Percentiles rank a stretch among this genome's conserved stretches.
Evolutionary conservation across 495 filamentous ascomycete genomes (phyloP).

Genomic region (Aspergillus bertholletiae): DNA sequence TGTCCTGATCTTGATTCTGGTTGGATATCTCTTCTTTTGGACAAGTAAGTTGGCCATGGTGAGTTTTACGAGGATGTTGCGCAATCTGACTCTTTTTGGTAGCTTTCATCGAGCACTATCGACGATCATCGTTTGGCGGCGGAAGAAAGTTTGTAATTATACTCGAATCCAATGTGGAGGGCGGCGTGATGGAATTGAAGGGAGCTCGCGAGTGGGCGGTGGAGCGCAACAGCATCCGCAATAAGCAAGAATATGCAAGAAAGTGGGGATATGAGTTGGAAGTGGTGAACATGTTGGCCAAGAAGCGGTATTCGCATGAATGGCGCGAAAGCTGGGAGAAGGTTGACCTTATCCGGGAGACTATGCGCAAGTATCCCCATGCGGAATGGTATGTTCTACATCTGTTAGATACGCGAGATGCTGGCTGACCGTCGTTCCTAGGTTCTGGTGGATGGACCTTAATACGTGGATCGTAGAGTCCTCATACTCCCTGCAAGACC

Average conservation of each 20-base stretch:
- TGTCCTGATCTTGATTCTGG: conserved; percentile 54
- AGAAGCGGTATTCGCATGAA: conserved; percentile 97
- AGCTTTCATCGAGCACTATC: conserved; percentile 45
- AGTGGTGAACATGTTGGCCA: conserved; percentile 95
- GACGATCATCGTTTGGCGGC: conserved; percentile 65
- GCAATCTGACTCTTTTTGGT: background rate
- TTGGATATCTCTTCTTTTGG: conserved; percentile 61
- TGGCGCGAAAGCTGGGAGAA: conserved; percentile 99
- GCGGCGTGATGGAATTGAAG: conserved; percentile 99
- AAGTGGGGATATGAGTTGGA: conserved; percentile 96
- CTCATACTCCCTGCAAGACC: conserved; percentile 80
- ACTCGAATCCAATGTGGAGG: conserved; percentile 87
- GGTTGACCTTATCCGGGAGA: conserved; percentile 88
- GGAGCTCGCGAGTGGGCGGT: conserved; percentile 97
- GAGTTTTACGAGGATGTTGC: conserved; percentile 11
- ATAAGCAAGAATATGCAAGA: conserved; percentile 84
- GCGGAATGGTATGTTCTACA: conserved; percentile 77
- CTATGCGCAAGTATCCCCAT: conserved; percentile 88
- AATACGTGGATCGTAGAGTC: conserved; percentile 99
- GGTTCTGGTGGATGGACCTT: conserved; percentile 99
- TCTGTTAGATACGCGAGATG: background rate
- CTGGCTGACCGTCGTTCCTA: conserved; percentile 27
- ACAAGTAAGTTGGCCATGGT: conserved; percentile 42
- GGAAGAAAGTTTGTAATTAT: conserved; percentile 93
- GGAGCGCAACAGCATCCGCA: conserved; percentile 90